Conservation (phyloP, 75 land plant species). For the Sequoiadendron giganteum region DNA sequence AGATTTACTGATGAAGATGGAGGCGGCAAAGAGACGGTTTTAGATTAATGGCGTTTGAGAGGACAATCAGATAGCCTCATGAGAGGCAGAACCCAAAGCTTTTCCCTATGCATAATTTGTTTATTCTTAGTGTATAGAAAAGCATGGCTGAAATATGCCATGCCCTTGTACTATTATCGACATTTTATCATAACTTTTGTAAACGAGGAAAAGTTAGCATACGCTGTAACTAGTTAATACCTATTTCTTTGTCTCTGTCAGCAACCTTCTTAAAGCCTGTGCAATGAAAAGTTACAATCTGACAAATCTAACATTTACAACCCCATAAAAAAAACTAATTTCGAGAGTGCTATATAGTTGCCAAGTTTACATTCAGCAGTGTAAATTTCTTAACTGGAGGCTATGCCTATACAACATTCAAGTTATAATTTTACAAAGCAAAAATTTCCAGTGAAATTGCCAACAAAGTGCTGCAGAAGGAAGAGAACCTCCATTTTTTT, state of each 20-base stretch:
- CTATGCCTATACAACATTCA: not conserved
- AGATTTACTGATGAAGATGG: conserved; percentile 83
- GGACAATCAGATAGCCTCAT: not conserved
- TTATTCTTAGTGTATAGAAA: conserved; percentile 8
- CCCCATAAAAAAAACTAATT: not conserved
- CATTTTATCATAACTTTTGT: conserved; percentile 1
- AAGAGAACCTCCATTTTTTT: not conserved
- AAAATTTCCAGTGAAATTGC: not conserved
- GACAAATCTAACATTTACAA: not conserved
- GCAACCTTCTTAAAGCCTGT: not conserved
- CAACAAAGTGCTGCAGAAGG: not conserved
- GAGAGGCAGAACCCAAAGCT: not conserved
- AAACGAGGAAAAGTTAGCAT: not conserved
- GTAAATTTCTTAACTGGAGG: not conserved
- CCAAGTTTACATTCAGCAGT: not conserved
- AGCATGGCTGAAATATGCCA: conserved; percentile 15
- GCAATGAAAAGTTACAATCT: not conserved
- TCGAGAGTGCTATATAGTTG: not conserved
- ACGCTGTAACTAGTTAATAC: not conserved
- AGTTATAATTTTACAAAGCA: not conserved
- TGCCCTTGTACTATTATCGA: conserved; percentile 4
- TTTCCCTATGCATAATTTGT: conserved; percentile 1
- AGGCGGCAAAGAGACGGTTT: conserved; percentile 57
- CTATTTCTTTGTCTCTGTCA: not conserved
- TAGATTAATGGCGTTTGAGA: conserved; percentile 15